Percentiles rank a stretch among this genome's conserved stretches.
These are phyloP conservation scores for Yarrowia sp. DNA, from an alignment of 805 yeast genomes.

Conservation along the genomic window DNA sequence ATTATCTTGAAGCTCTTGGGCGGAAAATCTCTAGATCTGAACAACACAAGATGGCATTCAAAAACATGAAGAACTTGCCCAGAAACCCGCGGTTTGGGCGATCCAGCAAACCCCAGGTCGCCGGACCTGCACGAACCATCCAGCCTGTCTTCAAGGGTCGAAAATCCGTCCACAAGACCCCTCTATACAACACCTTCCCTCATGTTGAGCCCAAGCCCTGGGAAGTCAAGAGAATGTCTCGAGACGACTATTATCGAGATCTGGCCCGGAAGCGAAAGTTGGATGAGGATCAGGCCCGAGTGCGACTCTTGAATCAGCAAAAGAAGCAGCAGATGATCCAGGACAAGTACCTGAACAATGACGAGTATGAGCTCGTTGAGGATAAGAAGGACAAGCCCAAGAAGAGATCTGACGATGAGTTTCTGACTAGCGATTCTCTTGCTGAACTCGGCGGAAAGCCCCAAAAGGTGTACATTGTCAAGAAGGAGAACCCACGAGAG, in stretches of 20 bases:
- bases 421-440: neutral
- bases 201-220: slow-evolving; percentile 38
- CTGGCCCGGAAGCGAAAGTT: slow-evolving; percentile 17
- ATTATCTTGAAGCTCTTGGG: neutral
- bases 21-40: slow-evolving; percentile 12
- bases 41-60: slow-evolving; percentile 17
- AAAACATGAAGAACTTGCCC: slow-evolving; percentile 17
- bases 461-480: slow-evolving; percentile 29
- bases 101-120: neutral
- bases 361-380: slow-evolving; percentile 26
- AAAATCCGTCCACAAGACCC: slow-evolving; percentile 19
- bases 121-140: slow-evolving; percentile 33
- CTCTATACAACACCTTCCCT: slow-evolving; percentile 34
- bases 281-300: slow-evolving; percentile 25
- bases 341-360: slow-evolving; percentile 25
- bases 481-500: slow-evolving; percentile 38
- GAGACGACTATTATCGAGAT: slow-evolving; percentile 34
- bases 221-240: slow-evolving; percentile 27
- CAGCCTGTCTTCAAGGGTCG: slow-evolving; percentile 25
- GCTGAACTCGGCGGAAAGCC: neutral
- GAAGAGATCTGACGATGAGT: slow-evolving; percentile 3
- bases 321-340: slow-evolving; percentile 24
- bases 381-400: neutral
- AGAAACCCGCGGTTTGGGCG: slow-evolving; percentile 18
- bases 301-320: slow-evolving; percentile 9